Base-by-base conservation (phyloP, 345 rosid species). In the Gossypioides kirkii region DNA sequence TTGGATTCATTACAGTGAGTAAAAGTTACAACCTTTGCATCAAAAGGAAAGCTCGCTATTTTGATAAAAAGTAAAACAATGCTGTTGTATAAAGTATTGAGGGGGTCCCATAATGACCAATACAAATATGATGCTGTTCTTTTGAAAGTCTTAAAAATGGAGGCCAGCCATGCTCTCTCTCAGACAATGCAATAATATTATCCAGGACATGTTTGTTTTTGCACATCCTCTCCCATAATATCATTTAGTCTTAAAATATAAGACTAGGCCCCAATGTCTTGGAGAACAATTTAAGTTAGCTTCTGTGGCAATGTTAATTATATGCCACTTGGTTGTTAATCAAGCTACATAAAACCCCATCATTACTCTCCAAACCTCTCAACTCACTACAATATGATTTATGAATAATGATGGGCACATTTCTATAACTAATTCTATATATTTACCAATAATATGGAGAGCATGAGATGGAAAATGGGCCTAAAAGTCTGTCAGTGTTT, bases 241-340 rank as follows among this genome's bases (percentile, higher is more conserved):
- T 43, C 47, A 11, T 43, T 1, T 1, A 46, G 53, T 17, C 53
- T 49, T 17, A 49, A 12, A 14, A 49, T 25, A 59, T 43, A 11
- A 43, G n/a, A 63, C 26, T 18, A 18, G 4, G 8, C 17, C 52
- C n/a, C 50, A 10, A 42, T 64, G 23, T 42, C 52, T 64, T 64
- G 69, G 16, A 63, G 16, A 63, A 18, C 50, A 63, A 63, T 63
- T 63, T 63, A 41, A 63, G 47, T n/a, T 18, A 32, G 63, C 32
- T 26, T 59, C 10, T 26, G 18, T 26, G 41, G n/a, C 18, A 26
- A 32, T n/a, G 22, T 16, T 32, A 16, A 28, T 61, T 23, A 8
- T 32, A 32, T 1, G 3, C n/a, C 8, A n/a, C 67, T 62, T 62
- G 47, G 14, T 62, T 62, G 26, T 62, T 38, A 62, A 62, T 62